Conservation (phyloP, 805 yeast species). For the Gaillardinia entomophila region DNA sequence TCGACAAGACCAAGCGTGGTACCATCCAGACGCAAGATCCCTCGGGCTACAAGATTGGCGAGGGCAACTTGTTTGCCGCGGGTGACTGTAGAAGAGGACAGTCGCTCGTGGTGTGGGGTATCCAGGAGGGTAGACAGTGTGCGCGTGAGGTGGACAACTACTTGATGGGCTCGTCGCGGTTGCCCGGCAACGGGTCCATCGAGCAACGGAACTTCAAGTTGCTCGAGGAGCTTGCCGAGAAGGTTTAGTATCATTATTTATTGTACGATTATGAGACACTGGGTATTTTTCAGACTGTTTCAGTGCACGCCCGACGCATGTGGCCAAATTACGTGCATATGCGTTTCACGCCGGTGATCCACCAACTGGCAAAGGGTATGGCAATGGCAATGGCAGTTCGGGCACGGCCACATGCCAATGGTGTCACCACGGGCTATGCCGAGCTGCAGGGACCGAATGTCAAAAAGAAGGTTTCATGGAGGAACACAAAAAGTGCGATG, state of each 20-base stretch:
- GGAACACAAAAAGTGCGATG: too few species aligned
- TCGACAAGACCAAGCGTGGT: conserved; percentile 75
- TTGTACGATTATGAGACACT: neutral
- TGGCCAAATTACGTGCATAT: too few species aligned
- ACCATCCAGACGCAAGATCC: conserved; percentile 64
- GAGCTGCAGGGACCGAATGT: too few species aligned
- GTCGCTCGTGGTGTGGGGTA: conserved; percentile 98
- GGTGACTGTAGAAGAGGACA: conserved; percentile 99
- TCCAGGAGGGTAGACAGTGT: conserved; percentile 98
- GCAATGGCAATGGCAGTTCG: too few species aligned
- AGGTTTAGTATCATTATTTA: conserved; percentile 20
- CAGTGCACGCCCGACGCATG: too few species aligned
- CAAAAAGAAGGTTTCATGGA: too few species aligned
- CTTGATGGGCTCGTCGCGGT: conserved; percentile 70
- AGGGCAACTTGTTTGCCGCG: conserved; percentile 80
- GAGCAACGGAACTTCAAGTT: conserved; percentile 76
- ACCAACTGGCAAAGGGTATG: too few species aligned
- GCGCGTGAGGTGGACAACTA: conserved; percentile 86
- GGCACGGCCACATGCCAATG: too few species aligned
- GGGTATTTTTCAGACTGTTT: too few species aligned
- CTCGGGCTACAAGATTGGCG: conserved; percentile 60
- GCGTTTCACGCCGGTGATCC: too few species aligned
- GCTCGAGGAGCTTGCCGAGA: conserved; percentile 70
- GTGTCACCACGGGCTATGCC: too few species aligned
- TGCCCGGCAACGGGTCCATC: conserved; percentile 94